Conservation (phyloP, 2,329 filamentous ascomycete genomes). For the Talaromyces marneffei region DNA sequence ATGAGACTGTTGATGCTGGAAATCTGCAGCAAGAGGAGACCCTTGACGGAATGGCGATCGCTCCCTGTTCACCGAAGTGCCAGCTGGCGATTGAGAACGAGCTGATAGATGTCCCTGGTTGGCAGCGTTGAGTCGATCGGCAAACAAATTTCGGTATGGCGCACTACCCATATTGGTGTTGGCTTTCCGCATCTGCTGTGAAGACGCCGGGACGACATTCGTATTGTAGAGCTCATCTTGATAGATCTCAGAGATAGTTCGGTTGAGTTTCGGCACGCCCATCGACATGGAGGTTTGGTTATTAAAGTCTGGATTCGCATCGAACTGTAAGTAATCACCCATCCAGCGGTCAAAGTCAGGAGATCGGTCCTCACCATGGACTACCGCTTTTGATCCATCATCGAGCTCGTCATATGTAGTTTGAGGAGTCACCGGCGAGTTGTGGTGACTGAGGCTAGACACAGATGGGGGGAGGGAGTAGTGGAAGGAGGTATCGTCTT, state of each 20-base stretch:
- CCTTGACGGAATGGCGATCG: slow-evolving; percentile 76
- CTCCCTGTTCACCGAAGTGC: slow-evolving; percentile 50
- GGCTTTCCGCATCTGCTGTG: slow-evolving; percentile 36
- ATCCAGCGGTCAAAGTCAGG: slow-evolving; percentile 43
- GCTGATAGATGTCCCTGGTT: slow-evolving; percentile 67
- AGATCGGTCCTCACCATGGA: slow-evolving; percentile 50
- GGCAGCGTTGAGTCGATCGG: slow-evolving; percentile 70
- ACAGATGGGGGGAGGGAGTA: slow-evolving; percentile 53
- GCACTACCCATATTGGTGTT: slow-evolving; percentile 31
- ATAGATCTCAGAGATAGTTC: slow-evolving; percentile 80
- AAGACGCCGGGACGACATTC: slow-evolving; percentile 32
- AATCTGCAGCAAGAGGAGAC: slow-evolving; percentile 54
- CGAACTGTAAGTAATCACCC: slow-evolving; percentile 63
- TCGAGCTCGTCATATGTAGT: slow-evolving; percentile 51
- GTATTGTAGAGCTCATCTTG: slow-evolving; percentile 75
- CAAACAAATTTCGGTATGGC: slow-evolving; percentile 60
- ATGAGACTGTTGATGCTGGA: slow-evolving; percentile 26
- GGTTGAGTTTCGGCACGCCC: slow-evolving; percentile 67
- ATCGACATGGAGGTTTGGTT: slow-evolving; percentile 32
- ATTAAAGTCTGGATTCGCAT: slow-evolving; percentile 51
- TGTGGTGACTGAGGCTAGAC: slow-evolving; percentile 55
- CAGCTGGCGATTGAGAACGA: slow-evolving; percentile 52
- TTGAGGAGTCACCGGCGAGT: slow-evolving; percentile 58
- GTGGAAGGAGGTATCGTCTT: slow-evolving; percentile 48
- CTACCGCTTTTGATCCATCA: slow-evolving; percentile 44